A percentile compares a stretch with the other conserved stretches of the same genome.
phyloP scores from a whole-genome alignment of 345 rosid genomes.

The Brassica nigra region DNA sequence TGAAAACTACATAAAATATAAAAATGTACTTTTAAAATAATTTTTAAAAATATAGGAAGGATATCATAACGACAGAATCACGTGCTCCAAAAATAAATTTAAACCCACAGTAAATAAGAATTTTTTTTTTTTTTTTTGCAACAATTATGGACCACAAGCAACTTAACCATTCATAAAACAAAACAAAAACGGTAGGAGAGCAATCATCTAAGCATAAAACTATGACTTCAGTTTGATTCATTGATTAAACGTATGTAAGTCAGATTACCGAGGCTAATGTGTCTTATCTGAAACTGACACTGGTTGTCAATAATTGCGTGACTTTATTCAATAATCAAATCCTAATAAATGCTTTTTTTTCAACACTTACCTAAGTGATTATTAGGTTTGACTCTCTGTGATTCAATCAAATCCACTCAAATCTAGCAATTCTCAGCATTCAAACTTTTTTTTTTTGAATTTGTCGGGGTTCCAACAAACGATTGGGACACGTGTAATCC shows the following conservation, averaged over 20 bases:
- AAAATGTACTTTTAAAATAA: too few species aligned
- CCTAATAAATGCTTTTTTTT: background rate
- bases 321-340: background rate
- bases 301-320: background rate
- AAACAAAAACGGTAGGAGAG: background rate
- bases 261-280: background rate
- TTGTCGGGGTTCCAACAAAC: slow-evolving; percentile 20
- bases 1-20: too few species aligned
- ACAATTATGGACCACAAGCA: background rate
- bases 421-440: background rate
- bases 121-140: too few species aligned
- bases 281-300: background rate
- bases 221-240: background rate
- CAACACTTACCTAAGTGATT: background rate
- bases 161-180: background rate
- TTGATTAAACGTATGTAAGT: background rate
- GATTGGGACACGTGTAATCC: slow-evolving; percentile 26
- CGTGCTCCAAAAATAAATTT: background rate
- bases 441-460: slow-evolving; percentile 18
- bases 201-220: background rate
- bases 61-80: background rate
- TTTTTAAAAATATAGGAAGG: too few species aligned
- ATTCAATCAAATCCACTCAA: background rate
- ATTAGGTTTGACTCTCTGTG: background rate
- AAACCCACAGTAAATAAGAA: background rate